Percentiles rank a stretch among this genome's conserved stretches.
phyloP scores from a whole-genome alignment of 768 basidiomycete genomes.

The Rhizopogon roseolus region DNA sequence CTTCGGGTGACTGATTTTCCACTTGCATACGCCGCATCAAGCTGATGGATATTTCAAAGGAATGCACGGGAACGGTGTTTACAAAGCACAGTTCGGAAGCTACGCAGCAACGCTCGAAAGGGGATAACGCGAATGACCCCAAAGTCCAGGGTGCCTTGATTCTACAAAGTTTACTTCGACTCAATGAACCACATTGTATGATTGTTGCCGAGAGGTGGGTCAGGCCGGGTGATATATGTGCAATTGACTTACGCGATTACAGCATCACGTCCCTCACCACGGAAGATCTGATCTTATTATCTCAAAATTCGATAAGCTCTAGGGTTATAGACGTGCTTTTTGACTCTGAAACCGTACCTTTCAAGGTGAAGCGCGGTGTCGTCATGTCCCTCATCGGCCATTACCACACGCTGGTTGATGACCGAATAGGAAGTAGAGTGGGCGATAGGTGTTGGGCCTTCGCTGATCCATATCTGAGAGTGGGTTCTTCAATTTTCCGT shows the following conservation, averaged over 20 bases:
- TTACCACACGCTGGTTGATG: conserved; percentile 79
- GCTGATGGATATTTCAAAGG: conserved; percentile 20
- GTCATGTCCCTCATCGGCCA: conserved; percentile 73
- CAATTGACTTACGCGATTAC: conserved; percentile 7
- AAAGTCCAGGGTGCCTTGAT: conserved; percentile 83
- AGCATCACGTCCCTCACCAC: conserved; percentile 58
- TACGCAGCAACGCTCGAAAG: conserved; percentile 8
- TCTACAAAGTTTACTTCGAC: conserved; percentile 74
- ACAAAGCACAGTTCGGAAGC: conserved; percentile 9
- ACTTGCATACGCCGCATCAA: not conserved
- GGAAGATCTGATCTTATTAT: conserved; percentile 53
- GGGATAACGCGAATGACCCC: conserved; percentile 24
- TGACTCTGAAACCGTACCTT: conserved; percentile 59
- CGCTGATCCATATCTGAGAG: conserved; percentile 92
- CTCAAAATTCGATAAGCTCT: conserved; percentile 65
- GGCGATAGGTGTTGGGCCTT: conserved; percentile 88
- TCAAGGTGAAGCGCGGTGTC: conserved; percentile 64
- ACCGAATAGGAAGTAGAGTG: conserved; percentile 86
- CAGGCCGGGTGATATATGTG: not conserved
- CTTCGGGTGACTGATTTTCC: conserved; percentile 29
- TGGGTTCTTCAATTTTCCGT: conserved; percentile 22
- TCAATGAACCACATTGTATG: conserved; percentile 63
- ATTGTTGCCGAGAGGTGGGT: conserved; percentile 66
- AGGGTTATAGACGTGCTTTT: conserved; percentile 78
- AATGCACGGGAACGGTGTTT: conserved; percentile 10